These are phyloP conservation scores for Gloeophyllum trabeum DNA, from an alignment of 768 basidiomycete species.

Conservation along the genomic window DNA sequence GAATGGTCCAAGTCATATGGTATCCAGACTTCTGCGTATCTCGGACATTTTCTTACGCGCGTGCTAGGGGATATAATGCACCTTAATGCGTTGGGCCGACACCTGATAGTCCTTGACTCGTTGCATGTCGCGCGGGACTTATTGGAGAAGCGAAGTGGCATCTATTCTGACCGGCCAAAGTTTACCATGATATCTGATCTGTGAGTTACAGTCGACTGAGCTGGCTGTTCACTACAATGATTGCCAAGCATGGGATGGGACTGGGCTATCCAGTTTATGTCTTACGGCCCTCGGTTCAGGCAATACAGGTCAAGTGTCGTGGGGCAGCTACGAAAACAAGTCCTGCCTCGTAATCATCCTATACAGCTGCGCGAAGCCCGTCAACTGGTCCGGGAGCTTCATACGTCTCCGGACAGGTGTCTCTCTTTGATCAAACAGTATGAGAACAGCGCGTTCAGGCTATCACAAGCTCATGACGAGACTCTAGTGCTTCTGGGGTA, in stretches of 20 bases:
- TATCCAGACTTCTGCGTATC: no score
- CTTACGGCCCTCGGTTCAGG: constrained; percentile 7
- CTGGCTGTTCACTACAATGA: not conserved
- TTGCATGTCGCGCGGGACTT: constrained; percentile 12
- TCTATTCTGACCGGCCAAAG: constrained; percentile 15
- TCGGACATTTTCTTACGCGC: no score
- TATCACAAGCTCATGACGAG: no score
- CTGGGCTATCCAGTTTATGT: constrained; percentile 2
- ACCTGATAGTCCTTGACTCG: constrained; percentile 14
- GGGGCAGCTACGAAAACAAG: not conserved
- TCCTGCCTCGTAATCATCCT: not conserved
- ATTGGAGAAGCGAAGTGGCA: constrained; percentile 13
- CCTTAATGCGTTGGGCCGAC: constrained; percentile 5
- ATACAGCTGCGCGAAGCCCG: not conserved
- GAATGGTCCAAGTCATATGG: not conserved
- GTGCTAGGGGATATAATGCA: constrained; percentile 10
- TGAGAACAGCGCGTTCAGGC: not conserved
- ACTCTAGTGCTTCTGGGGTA: no score
- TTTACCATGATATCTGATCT: not conserved
- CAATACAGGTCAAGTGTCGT: constrained; percentile 4
- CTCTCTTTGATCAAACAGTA: not conserved
- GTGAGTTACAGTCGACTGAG: not conserved
- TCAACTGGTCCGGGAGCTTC: not conserved
- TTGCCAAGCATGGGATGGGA: constrained; percentile 5
- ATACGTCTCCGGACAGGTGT: not conserved